Base-by-base conservation (phyloP, 106 monocot genomes). In the Dioscorea zingiberensis region DNA sequence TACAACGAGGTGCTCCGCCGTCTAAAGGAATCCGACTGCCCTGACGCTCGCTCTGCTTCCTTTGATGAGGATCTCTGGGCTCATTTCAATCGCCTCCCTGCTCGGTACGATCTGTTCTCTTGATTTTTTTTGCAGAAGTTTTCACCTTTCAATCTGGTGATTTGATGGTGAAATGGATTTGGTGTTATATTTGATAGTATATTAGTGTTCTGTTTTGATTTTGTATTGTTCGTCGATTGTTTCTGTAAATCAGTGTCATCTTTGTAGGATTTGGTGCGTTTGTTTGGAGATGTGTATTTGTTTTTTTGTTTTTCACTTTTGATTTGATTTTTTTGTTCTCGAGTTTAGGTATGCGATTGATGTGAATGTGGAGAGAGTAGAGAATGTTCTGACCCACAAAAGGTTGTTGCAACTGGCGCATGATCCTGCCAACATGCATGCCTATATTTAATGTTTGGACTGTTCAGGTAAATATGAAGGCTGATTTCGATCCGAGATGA, bases 61-160 rank as follows among this genome's bases (percentile, higher is more conserved):
- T 94, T 89, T 71, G 86, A 84, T 0, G 86, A 86, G 22, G 93
- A 89, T 54, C 78, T 94, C 59, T 94, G 83, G 93, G 66, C 78
- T n/a, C 93, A 94, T 68, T 94, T 94, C 81, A 77, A 86, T 58
- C 93, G 93, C 49, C 84, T 94, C 54, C 93, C 93, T 2, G 83
- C 79, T 0, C 68, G 89, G 93, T 94, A 38, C 38, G 66, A 64
- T 44, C n/a, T 14, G 0, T 6, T 38, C 9, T 38, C 38, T 38
- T 38, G 38, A 38, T 38, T n/a, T 10, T 38, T 6, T 38, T 38
- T 0, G 38, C 38, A 8, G 4, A 38, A 38, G 6, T 38, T 38
- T 38, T 38, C 38, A 38, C 17, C 27, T 29, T 44, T 14, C n/a
- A n/a, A 25, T 23, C 64, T 25, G 3, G 21, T 56, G 15, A 25